Base-by-base conservation (phyloP, 352 stramenopile species). In the Globisporangium ultimum region DNA sequence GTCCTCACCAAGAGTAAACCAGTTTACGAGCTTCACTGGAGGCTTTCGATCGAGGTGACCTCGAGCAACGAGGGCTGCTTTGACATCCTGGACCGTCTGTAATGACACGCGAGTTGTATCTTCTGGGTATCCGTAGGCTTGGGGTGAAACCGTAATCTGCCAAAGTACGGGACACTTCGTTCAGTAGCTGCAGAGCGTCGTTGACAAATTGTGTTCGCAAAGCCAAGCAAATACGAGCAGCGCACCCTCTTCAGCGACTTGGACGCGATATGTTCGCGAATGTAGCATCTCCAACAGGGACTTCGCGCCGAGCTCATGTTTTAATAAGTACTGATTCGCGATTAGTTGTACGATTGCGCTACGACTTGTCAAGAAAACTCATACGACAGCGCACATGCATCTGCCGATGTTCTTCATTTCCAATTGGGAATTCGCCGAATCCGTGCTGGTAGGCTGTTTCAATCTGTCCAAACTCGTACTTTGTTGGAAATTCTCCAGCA, bases 201-300 rank as follows among this genome's bases (percentile, higher is more conserved):
- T 34, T 28, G 1, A 36, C 17, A 28, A 36, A 3, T 59, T 40
- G 13, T 60, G 40, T 28, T 63, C 58, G 8, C n/a, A 47, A 0
- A 70, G 58, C 63, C 63, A 70, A 12, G 59, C 49, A 14, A 61
- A 67, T 17, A 55, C 63, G 22, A 70, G 34, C 58, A 70, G 40
- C 24, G 48, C 59, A 8, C 53, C 63, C 56, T 71, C 64, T 49
- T 71, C 64, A 0, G 64, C 53, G 0, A 56, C 49, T 2, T 60
- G 24, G 18, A 67, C 47, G 10, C 58, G 59, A 50, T 71, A 67
- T 13, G 32, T 50, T 15, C 49, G 57, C n/a, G 64, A 61, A 38
- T 63, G 53, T n/a, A 71, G 60, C 18, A 65, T 41, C 28, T 64
- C 40, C 7, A 21, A 34, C 28, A 57, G 36, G 40, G 17, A 57